Conservation (phyloP, 805 yeast genomes). For the Jamesozyma jinghongensis region DNA sequence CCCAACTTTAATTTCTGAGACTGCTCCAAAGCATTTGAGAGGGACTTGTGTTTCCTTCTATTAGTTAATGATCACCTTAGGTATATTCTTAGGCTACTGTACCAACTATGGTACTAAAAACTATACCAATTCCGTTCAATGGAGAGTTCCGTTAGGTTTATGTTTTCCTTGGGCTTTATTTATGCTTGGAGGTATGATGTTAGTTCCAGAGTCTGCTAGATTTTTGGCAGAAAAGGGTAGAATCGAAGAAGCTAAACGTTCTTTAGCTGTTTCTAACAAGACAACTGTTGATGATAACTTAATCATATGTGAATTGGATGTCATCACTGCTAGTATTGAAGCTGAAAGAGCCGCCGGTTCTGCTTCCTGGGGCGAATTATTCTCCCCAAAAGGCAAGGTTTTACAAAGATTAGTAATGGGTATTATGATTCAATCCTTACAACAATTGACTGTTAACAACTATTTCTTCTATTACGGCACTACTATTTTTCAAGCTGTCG, state of each 20-base stretch:
- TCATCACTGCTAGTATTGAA: slow-evolving; percentile 48
- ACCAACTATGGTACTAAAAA: slow-evolving; percentile 44
- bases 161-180: slow-evolving; percentile 34
- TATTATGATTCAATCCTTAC: slow-evolving; percentile 49
- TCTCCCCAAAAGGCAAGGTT: slow-evolving; percentile 60
- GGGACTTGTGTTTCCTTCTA: slow-evolving; percentile 61
- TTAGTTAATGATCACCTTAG: slow-evolving; percentile 61
- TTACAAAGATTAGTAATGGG: slow-evolving; percentile 41
- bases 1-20: slow-evolving; percentile 62
- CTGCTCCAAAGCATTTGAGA: slow-evolving; percentile 59
- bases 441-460: slow-evolving; percentile 59
- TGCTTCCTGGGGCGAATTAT: slow-evolving; percentile 55
- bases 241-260: slow-evolving; percentile 44
- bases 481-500: slow-evolving; percentile 51
- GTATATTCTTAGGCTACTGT: slow-evolving; percentile 70
- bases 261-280: slow-evolving; percentile 48
- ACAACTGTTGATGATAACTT: slow-evolving; percentile 37
- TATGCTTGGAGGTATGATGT: slow-evolving; percentile 38
- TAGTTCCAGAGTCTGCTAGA: slow-evolving; percentile 66
- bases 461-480: slow-evolving; percentile 61
- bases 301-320: slow-evolving; percentile 45
- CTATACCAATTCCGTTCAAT: slow-evolving; percentile 32
- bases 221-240: slow-evolving; percentile 45
- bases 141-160: slow-evolving; percentile 60
- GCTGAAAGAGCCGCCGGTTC: slow-evolving; percentile 51